Conservation (phyloP, 2,329 filamentous ascomycete genomes). For the Zymoseptoria ardabiliae region DNA sequence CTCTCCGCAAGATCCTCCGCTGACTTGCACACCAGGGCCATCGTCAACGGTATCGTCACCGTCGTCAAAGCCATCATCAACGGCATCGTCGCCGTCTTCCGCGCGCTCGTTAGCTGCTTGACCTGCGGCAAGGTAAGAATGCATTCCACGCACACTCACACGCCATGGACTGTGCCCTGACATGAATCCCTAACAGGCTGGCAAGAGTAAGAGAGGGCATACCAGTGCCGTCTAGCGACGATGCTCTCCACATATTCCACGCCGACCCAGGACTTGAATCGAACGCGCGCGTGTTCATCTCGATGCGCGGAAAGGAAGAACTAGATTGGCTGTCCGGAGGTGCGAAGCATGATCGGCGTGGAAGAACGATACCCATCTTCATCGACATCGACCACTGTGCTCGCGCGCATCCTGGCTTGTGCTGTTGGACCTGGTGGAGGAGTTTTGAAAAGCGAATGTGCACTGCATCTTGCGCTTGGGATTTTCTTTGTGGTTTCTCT, state of each 20-base stretch:
- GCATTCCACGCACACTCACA: not conserved
- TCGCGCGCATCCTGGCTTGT: too few species aligned
- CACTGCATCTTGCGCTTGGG: not conserved
- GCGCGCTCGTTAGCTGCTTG: slow-evolving; percentile 43
- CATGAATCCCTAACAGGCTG: slow-evolving; percentile 17
- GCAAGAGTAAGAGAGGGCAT: slow-evolving; percentile 31
- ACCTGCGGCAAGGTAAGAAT: slow-evolving; percentile 37
- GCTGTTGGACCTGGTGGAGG: too few species aligned
- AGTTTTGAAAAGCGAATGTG: not conserved
- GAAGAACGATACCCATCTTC: not conserved
- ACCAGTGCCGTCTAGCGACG: slow-evolving; percentile 31
- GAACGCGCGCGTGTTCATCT: not conserved
- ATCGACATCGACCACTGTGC: not conserved
- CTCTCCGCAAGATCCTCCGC: not conserved
- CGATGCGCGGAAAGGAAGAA: not conserved
- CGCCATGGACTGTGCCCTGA: not conserved
- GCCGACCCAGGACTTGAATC: not conserved
- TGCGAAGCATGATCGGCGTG: not conserved
- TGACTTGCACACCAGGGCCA: slow-evolving; percentile 22
- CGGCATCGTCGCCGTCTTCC: slow-evolving; percentile 44
- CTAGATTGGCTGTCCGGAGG: not conserved
- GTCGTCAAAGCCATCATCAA: slow-evolving; percentile 38
- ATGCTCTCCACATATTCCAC: not conserved
- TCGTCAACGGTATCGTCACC: slow-evolving; percentile 42
- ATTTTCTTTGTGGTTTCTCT: not conserved